Base-by-base conservation (phyloP, 805 yeast species). In the Babjeviella inositovora region DNA sequence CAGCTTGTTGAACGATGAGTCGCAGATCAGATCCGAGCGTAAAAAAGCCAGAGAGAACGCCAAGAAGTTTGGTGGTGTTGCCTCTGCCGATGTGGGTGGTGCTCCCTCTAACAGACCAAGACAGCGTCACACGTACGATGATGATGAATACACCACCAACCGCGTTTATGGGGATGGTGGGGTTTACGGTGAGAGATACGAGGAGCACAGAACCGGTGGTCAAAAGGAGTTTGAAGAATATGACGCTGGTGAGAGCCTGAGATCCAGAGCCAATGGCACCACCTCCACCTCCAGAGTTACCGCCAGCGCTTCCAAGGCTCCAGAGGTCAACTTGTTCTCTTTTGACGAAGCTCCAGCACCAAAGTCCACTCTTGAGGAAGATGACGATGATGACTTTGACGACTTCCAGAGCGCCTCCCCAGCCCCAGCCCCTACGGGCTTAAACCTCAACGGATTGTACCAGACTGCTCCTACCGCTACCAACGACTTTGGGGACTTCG, bases 31-130 rank as follows among this genome's bases (percentile, higher is more conserved):
- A 32, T 53, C 69, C 18, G 97, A 85, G 47, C 65, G 97, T 32
- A 81, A 79, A 48, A 81, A 79, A 59, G 84, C 95, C n/a, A 68
- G 90, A 35, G 76, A 72, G 10, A 77, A 82, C 34, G 63, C 82
- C 17, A 70, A 75, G 48, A 85, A 84, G 47, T 82, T 73, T 43
- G 75, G 73, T 21, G 93, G 85, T 24, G 74, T 79, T 17, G 69
- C 85, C 6, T 39, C 56, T 4, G 47, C 58, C 7, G 24, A 39
- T n/a, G 37, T 53, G 5, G 39, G 46, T 20, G 37, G 47, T 16
- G 28, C 50, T 14, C 50, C 47, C 13, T 37, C 35, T 16, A 45
- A 43, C 13, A 32, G 38, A 20, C 27, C 30, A n/a, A n/a, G n/a
- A n/a, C n/a, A n/a, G n/a, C n/a, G n/a, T n/a, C n/a, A n/a, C n/a